These are phyloP conservation scores for Penicillium brevicompactum DNA, from an alignment of 2,329 filamentous ascomycete genomes.

Conservation along the genomic window DNA sequence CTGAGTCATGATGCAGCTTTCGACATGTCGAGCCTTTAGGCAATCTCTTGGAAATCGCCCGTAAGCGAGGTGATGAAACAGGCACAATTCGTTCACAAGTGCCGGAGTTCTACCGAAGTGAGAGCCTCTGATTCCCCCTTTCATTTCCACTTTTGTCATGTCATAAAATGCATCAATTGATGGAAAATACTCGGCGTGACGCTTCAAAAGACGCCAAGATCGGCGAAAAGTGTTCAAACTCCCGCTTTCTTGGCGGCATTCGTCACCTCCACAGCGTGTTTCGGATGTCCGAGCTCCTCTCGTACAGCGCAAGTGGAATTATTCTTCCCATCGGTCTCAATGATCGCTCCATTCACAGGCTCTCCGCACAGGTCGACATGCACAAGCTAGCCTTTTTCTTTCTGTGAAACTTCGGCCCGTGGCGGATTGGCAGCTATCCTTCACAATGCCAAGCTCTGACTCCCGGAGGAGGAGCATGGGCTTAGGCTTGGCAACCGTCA, in stretches of 20 bases:
- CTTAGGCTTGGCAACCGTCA: not conserved
- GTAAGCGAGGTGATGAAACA: no score
- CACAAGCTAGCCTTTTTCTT: not conserved
- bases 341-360: not conserved
- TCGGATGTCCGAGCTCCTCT: conserved; percentile 13
- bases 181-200: conserved; percentile 7
- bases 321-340: not conserved
- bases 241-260: conserved; percentile 11
- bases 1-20: not conserved
- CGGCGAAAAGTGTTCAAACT: conserved; percentile 6
- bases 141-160: not conserved
- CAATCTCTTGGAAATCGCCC: not conserved
- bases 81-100: no score
- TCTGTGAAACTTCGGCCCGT: not conserved
- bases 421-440: not conserved
- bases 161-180: conserved; percentile 2
- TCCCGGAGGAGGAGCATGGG: not conserved
- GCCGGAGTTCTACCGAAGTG: not conserved
- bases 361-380: not conserved
- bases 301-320: not conserved
- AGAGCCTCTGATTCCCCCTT: not conserved
- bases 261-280: not conserved
- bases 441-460: conserved; percentile 10
- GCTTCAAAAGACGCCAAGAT: conserved; percentile 14
- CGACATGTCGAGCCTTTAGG: no score